phyloP scores from a whole-genome alignment of 106 monocot genomes.

The Dendrobium chrysotoxum region DNA sequence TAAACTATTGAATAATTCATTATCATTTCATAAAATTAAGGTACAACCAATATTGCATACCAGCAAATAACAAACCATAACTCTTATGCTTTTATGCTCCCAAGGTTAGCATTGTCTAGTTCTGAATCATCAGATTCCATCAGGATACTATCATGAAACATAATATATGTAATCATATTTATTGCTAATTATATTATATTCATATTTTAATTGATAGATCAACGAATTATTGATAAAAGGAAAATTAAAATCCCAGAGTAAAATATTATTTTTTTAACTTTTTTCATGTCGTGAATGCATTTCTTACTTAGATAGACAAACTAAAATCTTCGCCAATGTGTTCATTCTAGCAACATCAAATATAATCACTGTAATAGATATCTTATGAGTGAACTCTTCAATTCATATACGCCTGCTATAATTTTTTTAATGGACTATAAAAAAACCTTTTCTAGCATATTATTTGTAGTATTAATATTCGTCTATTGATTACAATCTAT shows the following conservation, averaged over 20 bases:
- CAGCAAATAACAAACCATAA: too few relatives aligned
- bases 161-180: background rate
- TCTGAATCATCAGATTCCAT: conserved; percentile 96
- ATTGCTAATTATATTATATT: background rate
- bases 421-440: background rate
- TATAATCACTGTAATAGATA: conserved; percentile 96
- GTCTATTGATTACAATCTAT: too few relatives aligned
- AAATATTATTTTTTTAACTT: background rate
- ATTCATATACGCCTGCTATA: too few relatives aligned
- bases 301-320: conserved; percentile 90
- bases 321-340: conserved; percentile 86
- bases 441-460: background rate
- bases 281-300: conserved; percentile 79
- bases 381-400: background rate
- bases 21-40: too few relatives aligned
- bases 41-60: too few relatives aligned
- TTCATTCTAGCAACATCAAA: conserved; percentile 96
- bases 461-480: background rate
- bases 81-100: too few relatives aligned
- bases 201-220: background rate
- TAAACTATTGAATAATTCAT: too few relatives aligned
- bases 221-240: background rate
- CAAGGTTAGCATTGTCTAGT: conserved; percentile 93
- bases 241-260: background rate
- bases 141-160: conserved; percentile 37